These are phyloP conservation scores for Colletotrichum caudatum DNA, from an alignment of 2,329 filamentous ascomycete species.

Conservation along the genomic window DNA sequence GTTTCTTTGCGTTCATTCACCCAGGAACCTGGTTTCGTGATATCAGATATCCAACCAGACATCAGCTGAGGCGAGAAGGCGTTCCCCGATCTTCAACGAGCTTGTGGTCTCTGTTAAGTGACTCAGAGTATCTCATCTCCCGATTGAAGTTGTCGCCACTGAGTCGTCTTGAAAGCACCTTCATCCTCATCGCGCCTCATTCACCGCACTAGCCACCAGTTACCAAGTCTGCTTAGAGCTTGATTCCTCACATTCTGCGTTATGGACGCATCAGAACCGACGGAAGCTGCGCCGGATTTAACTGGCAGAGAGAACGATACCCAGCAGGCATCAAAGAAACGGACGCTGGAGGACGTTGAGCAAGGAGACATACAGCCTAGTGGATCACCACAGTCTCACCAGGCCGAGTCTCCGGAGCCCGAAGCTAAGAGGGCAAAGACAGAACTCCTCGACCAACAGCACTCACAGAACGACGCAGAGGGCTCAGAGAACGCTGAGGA, in stretches of 20 bases:
- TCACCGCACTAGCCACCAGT: neutral
- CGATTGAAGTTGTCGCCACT: neutral
- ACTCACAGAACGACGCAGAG: neutral
- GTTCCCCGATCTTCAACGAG: neutral
- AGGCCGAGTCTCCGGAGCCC: conserved; percentile 30
- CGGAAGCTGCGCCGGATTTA: neutral
- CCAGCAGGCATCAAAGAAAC: conserved; percentile 45
- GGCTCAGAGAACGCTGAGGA: conserved; percentile 47
- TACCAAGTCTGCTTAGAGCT: neutral
- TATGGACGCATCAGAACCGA: conserved; percentile 34
- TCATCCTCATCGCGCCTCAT: neutral
- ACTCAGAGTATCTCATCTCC: neutral
- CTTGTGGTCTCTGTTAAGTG: neutral
- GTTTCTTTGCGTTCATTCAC: neutral
- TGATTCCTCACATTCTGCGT: neutral
- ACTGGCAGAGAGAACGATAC: neutral
- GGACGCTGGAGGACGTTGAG: conserved; percentile 46
- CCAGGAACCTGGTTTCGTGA: neutral
- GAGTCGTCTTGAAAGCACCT: neutral
- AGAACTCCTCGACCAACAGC: neutral
- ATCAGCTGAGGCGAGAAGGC: neutral
- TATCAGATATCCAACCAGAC: neutral
- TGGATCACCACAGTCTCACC: conserved; percentile 24
- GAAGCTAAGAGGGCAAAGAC: conserved; percentile 44
- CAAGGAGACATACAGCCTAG: conserved; percentile 21